Evolutionary conservation across 225 moss, liverwort and hornwort species (phyloP).

Genomic region (Ulota crispa): DNA sequence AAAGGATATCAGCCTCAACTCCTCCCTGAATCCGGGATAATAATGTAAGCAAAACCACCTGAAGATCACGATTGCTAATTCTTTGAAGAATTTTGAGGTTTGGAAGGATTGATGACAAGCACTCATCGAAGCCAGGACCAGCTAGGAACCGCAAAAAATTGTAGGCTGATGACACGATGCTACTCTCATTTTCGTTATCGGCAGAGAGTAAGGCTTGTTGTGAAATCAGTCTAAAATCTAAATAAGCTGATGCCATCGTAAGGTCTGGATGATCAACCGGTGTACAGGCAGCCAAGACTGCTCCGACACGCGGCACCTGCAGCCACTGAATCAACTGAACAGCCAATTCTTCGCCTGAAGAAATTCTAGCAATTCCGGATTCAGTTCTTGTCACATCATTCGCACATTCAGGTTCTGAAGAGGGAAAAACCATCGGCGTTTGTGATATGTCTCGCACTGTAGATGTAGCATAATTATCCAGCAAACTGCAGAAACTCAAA

Average conservation of each 20-base stretch:
- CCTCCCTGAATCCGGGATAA: constrained; percentile 24
- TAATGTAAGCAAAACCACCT: constrained; percentile 32
- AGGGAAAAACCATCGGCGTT: constrained; percentile 8
- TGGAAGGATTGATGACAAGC: constrained; percentile 36
- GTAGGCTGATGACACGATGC: constrained; percentile 26
- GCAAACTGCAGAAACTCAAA: constrained; percentile 40
- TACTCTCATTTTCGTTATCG: constrained; percentile 32
- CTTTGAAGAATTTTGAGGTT: constrained; percentile 35
- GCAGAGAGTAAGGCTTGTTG: constrained; percentile 50
- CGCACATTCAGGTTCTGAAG: constrained; percentile 22
- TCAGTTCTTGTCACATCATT: constrained; percentile 47
- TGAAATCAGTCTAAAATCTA: constrained; percentile 56
- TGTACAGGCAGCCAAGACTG: constrained; percentile 1
- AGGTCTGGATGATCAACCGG: constrained; percentile 33
- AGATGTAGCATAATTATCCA: constrained; percentile 37
- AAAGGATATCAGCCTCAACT: constrained; percentile 12
- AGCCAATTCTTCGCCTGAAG: constrained; percentile 44
- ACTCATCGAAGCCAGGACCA: constrained; percentile 25
- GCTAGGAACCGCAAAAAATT: constrained; percentile 41
- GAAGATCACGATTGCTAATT: constrained; percentile 31
- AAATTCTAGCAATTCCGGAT: constrained; percentile 20
- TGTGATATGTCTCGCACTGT: constrained; percentile 20
- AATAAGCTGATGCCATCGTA: constrained; percentile 42
- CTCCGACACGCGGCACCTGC: constrained; percentile 25
- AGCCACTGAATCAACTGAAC: constrained; percentile 42